Conservation (phyloP, 179 eudicot species). For the Monotropa hypopitys region DNA sequence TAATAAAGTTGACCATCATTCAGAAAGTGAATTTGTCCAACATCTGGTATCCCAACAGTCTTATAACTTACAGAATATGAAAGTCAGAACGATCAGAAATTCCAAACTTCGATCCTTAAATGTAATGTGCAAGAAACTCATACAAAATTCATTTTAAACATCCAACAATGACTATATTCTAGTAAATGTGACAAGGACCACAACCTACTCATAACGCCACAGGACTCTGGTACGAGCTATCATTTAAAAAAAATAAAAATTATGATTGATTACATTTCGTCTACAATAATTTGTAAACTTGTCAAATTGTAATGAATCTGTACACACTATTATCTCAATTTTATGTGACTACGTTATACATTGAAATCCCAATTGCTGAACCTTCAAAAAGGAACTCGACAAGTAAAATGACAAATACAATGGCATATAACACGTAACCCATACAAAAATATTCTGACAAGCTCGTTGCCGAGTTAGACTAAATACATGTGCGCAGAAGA, state of each 20-base stretch:
- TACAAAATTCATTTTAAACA: not conserved
- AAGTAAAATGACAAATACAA: not conserved
- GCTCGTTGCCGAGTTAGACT: not conserved
- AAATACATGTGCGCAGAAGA: not conserved
- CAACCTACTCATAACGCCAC: not conserved
- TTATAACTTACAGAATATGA: not conserved
- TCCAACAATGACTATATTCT: not conserved
- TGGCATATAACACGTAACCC: not conserved
- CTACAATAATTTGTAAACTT: not conserved
- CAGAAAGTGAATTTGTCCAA: not conserved
- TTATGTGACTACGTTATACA: not conserved
- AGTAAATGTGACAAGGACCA: not conserved
- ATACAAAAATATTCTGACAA: not conserved
- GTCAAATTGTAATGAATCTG: not conserved
- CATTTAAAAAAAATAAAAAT: not conserved
- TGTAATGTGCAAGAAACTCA: not conserved
- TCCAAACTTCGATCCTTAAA: not conserved
- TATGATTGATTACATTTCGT: not conserved
- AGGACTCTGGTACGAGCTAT: not conserved
- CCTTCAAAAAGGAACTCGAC: not conserved
- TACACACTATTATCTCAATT: not conserved
- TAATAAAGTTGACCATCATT: not conserved
- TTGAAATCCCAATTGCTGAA: not conserved
- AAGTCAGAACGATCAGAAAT: not conserved
- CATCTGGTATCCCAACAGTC: not conserved